A percentile compares a stretch with the other conserved stretches of the same genome.
phyloP scores from a whole-genome alignment of 1,284 basidiomycete genomes.

The Bjerkandera adusta region DNA sequence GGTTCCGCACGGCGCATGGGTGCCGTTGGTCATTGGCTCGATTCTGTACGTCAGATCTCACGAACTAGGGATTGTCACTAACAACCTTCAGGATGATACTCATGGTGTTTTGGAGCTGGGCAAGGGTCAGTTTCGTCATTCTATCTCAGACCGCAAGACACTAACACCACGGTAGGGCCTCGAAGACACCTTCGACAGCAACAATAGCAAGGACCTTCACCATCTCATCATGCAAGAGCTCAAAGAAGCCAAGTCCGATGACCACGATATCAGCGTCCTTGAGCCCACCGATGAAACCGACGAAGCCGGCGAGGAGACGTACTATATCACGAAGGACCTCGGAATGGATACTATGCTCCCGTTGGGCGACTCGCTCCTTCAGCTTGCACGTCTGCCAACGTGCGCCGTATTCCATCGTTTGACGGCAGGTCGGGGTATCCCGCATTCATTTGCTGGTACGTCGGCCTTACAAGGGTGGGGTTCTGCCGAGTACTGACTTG shows the following conservation, averaged over 20 bases:
- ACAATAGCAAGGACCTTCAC: slow-evolving; percentile 50
- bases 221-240: slow-evolving; percentile 42
- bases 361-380: slow-evolving; percentile 12
- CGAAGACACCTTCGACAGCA: slow-evolving; percentile 59
- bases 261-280: slow-evolving; percentile 10
- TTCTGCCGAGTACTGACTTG: background rate
- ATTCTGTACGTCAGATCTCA: slow-evolving; percentile 38
- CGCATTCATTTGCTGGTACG: slow-evolving; percentile 55
- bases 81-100: slow-evolving; percentile 34
- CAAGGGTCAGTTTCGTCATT: slow-evolving; percentile 35
- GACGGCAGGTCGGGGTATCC: slow-evolving; percentile 49
- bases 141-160: background rate
- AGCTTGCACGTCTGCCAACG: slow-evolving; percentile 45
- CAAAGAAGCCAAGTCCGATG: slow-evolving; percentile 13
- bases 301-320: background rate
- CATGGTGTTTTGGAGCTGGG: slow-evolving; percentile 67
- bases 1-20: slow-evolving; percentile 63
- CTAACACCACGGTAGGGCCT: slow-evolving; percentile 34
- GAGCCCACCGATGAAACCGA: background rate
- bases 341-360: background rate
- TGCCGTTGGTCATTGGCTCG: slow-evolving; percentile 54
- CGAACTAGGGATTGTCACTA: background rate
- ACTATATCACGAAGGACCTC: slow-evolving; percentile 5
- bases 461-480: slow-evolving; percentile 12
- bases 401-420: slow-evolving; percentile 60